phyloP scores from a whole-genome alignment of 495 filamentous ascomycete genomes.

The Talaromyces ruber region DNA sequence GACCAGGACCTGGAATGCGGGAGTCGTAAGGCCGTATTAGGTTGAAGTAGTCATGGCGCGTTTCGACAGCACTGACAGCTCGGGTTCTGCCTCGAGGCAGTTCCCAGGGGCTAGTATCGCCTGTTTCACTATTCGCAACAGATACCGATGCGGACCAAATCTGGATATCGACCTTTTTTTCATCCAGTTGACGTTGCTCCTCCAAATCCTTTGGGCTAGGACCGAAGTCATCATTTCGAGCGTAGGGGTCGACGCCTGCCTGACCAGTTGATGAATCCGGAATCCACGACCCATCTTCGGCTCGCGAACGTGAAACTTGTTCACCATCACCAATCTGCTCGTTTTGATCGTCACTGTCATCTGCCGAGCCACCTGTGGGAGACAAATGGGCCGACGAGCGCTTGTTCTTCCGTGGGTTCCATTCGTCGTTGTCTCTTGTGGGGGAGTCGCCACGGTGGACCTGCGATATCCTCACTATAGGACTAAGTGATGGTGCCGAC shows the following conservation, averaged over 20 bases:
- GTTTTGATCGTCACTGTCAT: slow-evolving; percentile 12
- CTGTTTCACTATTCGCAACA: slow-evolving; percentile 31
- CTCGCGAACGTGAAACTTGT: slow-evolving; percentile 10
- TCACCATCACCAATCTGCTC: background rate
- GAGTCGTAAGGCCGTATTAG: slow-evolving; percentile 14
- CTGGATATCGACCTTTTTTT: slow-evolving; percentile 37
- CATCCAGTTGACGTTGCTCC: slow-evolving; percentile 23
- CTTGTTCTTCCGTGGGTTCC: slow-evolving; percentile 14
- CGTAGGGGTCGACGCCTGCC: slow-evolving; percentile 30
- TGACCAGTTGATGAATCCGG: slow-evolving; percentile 20
- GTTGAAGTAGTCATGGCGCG: slow-evolving; percentile 35
- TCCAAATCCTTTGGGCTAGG: slow-evolving; percentile 39
- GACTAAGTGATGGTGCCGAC: slow-evolving; percentile 30
- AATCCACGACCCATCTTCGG: slow-evolving; percentile 25
- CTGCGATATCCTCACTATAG: slow-evolving; percentile 36
- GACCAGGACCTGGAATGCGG: slow-evolving; percentile 36
- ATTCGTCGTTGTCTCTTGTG: slow-evolving; percentile 19
- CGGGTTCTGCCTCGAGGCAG: slow-evolving; percentile 22
- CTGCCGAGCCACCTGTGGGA: slow-evolving; percentile 23
- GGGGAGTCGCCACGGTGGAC: slow-evolving; percentile 44
- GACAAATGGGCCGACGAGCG: slow-evolving; percentile 32
- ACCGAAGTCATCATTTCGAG: slow-evolving; percentile 29
- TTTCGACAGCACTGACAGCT: slow-evolving; percentile 40
- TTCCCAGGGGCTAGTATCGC: slow-evolving; percentile 16
- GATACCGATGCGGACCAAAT: slow-evolving; percentile 36